phyloP scores from a whole-genome alignment of 441 rosid genomes.

The Mallotus repandus region DNA sequence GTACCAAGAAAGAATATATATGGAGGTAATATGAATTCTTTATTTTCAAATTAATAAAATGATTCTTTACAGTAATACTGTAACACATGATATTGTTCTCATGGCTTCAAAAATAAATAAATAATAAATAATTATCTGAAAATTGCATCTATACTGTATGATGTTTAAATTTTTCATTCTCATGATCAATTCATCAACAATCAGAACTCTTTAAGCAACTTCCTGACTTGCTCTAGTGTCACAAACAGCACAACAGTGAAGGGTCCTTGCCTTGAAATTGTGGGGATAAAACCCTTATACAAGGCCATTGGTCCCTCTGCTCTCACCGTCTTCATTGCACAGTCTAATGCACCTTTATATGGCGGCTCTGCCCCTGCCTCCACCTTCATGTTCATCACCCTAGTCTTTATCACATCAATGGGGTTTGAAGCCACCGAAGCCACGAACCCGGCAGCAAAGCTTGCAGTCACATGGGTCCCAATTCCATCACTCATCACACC shows the following conservation, averaged over 20 bases:
- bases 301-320: constrained; percentile 61
- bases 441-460: constrained; percentile 64
- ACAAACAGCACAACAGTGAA: constrained; percentile 67
- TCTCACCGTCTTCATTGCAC: constrained; percentile 53
- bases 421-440: constrained; percentile 68
- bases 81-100: no score
- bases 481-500: constrained; percentile 54
- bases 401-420: constrained; percentile 61
- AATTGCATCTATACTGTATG: background rate
- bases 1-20: no score
- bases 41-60: no score
- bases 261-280: constrained; percentile 68
- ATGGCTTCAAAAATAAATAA: background rate
- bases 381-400: constrained; percentile 70
- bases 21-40: no score
- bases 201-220: constrained; percentile 51
- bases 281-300: constrained; percentile 65
- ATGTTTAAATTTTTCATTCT: background rate
- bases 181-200: background rate
- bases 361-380: constrained; percentile 44
- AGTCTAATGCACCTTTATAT: constrained; percentile 55
- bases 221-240: constrained; percentile 64
- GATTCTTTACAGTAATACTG: no score
- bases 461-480: constrained; percentile 57
- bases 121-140: background rate